A percentile compares a stretch with the other conserved stretches of the same genome.
Conservation (phyloP, 2,329 filamentous ascomycete species). For the Exophiala spinifera region DNA sequence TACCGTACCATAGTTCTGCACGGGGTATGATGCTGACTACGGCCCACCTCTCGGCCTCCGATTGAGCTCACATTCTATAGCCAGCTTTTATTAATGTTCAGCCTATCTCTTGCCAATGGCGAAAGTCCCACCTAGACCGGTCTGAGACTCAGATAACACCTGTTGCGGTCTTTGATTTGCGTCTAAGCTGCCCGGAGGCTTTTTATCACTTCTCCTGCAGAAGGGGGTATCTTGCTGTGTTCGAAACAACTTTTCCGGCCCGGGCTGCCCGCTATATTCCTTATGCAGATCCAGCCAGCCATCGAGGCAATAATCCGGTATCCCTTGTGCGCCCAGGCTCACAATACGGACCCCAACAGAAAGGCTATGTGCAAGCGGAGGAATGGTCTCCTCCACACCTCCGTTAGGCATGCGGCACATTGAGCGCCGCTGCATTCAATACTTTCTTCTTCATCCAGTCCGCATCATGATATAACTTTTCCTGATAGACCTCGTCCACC, state of each 20-base stretch:
- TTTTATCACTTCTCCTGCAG: conserved; percentile 11
- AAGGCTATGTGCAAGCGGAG: neutral
- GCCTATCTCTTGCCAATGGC: conserved; percentile 6
- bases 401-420: conserved; percentile 21
- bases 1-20: neutral
- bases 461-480: conserved; percentile 38
- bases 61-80: conserved; percentile 5
- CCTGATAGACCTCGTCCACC: conserved; percentile 74
- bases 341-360: neutral
- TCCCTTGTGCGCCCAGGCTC: too few relatives aligned
- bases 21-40: conserved; percentile 11
- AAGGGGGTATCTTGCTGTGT: conserved; percentile 13
- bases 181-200: conserved; percentile 9
- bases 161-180: neutral
- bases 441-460: conserved; percentile 29
- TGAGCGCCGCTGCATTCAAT: conserved; percentile 21
- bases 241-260: conserved; percentile 11
- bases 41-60: neutral
- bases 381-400: neutral
- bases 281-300: neutral
- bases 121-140: neutral
- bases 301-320: neutral
- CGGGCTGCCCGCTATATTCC: neutral
- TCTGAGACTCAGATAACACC: neutral
- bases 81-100: conserved; percentile 5